Evolutionary conservation across 805 yeast species (phyloP).

Genomic region (Candida ulmi): DNA sequence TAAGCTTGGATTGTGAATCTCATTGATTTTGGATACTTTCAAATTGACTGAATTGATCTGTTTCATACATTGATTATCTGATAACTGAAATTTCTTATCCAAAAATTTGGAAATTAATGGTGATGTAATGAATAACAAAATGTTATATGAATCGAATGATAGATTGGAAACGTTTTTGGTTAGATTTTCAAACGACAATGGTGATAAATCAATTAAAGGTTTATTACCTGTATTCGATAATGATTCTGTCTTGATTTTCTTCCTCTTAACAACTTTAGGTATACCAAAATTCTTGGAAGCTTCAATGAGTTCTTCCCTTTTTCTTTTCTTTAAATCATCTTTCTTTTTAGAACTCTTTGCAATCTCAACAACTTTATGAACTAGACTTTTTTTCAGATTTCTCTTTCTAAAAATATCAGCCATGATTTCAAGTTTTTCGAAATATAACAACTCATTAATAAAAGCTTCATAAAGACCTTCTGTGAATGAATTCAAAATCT

Average conservation of each 20-base stretch:
- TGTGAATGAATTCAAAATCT: constrained; percentile 35
- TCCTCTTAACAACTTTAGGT: constrained; percentile 20
- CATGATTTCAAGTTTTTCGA: constrained; percentile 33
- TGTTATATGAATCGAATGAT: constrained; percentile 3
- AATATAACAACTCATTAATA: constrained; percentile 48
- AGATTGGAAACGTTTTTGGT: constrained; percentile 4
- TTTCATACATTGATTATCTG: constrained; percentile 2
- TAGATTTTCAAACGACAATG: constrained; percentile 19
- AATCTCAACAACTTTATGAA: constrained; percentile 27
- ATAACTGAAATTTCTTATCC: constrained; percentile 26
- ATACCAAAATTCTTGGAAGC: constrained; percentile 32
- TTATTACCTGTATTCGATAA: too few relatives aligned
- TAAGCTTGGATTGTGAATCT: constrained; percentile 16
- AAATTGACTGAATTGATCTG: constrained; percentile 5
- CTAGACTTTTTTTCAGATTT: constrained; percentile 24
- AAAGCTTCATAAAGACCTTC: constrained; percentile 55
- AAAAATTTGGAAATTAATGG: constrained; percentile 29
- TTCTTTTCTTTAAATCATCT: constrained; percentile 30
- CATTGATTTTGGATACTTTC: constrained; percentile 19
- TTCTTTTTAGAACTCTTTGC: constrained; percentile 22
- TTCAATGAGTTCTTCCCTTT: constrained; percentile 32
- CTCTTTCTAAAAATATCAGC: constrained; percentile 38
- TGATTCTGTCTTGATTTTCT: constrained; percentile 10
- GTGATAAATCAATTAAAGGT: constrained; percentile 17
- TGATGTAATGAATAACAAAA: constrained; percentile 12